These are phyloP conservation scores for Peltaster fructicola DNA, from an alignment of 2,329 filamentous ascomycete genomes.

Conservation along the genomic window DNA sequence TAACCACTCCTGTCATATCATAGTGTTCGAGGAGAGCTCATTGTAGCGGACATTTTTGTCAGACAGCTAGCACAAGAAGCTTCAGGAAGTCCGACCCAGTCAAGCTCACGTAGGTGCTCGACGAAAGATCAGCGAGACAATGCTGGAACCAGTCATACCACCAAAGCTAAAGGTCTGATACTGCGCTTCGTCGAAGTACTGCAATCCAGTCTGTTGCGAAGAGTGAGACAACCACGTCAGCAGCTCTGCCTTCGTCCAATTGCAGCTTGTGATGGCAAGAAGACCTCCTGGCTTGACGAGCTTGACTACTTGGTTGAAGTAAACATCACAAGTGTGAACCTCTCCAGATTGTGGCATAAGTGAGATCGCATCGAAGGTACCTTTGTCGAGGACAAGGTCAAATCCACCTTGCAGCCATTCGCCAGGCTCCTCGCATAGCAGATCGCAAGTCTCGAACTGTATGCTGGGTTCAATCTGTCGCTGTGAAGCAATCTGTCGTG, in stretches of 20 bases:
- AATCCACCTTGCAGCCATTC: slow-evolving; percentile 51
- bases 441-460: slow-evolving; percentile 35
- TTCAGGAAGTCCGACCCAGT: too few species aligned
- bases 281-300: slow-evolving; percentile 56
- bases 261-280: slow-evolving; percentile 84
- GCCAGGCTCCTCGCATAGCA: slow-evolving; percentile 25
- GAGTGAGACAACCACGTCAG: slow-evolving; percentile 51
- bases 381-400: slow-evolving; percentile 92
- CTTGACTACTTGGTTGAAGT: slow-evolving; percentile 48
- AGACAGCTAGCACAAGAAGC: too few species aligned
- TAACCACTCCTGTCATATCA: too few species aligned
- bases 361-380: slow-evolving; percentile 89
- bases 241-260: slow-evolving; percentile 90
- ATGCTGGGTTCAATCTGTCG: slow-evolving; percentile 14
- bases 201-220: slow-evolving; percentile 28
- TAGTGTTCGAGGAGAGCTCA: too few species aligned
- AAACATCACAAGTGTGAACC: slow-evolving; percentile 46
- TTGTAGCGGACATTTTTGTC: too few species aligned
- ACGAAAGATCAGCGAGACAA: slow-evolving; percentile 74
- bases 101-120: too few species aligned
- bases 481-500: slow-evolving; percentile 37
- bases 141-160: slow-evolving; percentile 70
- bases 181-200: slow-evolving; percentile 49
- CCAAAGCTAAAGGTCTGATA: slow-evolving; percentile 85
- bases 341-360: slow-evolving; percentile 25